Evolutionary conservation across 164 flowering plant species (phyloP).

Genomic region (Dillenia suffruticosa): DNA sequence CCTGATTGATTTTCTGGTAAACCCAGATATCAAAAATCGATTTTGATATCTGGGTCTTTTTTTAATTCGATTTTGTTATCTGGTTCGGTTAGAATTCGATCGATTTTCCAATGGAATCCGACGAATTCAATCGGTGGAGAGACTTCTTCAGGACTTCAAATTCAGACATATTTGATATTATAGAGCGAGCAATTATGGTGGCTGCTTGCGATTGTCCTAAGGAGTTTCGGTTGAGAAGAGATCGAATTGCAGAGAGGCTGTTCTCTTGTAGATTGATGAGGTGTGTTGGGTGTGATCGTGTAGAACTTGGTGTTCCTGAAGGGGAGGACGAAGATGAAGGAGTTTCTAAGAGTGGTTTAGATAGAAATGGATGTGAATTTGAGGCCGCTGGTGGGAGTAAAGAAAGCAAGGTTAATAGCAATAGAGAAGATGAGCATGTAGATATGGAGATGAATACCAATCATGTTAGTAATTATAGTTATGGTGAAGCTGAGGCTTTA

Average conservation of each 20-base stretch:
- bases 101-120: constrained; percentile 11
- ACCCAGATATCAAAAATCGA: not conserved
- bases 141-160: constrained; percentile 21
- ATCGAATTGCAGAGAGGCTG: constrained; percentile 31
- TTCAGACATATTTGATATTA: constrained; percentile 29
- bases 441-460: constrained; percentile 19
- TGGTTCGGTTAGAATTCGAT: not conserved
- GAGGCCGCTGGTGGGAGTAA: constrained; percentile 35
- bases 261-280: constrained; percentile 17
- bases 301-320: constrained; percentile 16
- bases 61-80: not conserved
- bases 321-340: not conserved
- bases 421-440: constrained; percentile 23
- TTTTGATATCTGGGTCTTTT: constrained; percentile 21
- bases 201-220: constrained; percentile 33
- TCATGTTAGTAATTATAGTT: constrained; percentile 51
- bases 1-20: too few relatives aligned
- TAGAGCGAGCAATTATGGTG: constrained; percentile 28
- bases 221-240: constrained; percentile 29
- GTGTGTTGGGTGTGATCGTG: constrained; percentile 27
- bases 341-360: constrained; percentile 20
- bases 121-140: constrained; percentile 31
- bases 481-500: constrained; percentile 83
- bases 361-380: constrained; percentile 19
- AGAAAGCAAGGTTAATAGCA: constrained; percentile 56